Conservation (phyloP, 257 asterid genomes). For the Lycium barbarum region DNA sequence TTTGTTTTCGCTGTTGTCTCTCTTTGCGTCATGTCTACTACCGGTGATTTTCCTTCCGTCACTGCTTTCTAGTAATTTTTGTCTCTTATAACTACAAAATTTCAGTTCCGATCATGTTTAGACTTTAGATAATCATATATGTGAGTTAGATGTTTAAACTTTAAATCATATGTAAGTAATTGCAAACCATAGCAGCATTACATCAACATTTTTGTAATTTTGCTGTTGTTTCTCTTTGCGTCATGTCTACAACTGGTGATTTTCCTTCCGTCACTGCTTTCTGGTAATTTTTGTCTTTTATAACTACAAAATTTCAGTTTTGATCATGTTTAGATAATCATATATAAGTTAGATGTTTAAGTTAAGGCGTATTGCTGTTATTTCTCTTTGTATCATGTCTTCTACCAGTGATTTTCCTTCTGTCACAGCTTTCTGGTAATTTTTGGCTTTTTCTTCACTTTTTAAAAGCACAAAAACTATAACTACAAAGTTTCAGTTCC, state of each 20-base stretch:
- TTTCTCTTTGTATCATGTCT: conserved; percentile 81
- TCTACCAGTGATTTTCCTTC: conserved; percentile 92
- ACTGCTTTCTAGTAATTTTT: too few species aligned
- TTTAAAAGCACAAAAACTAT: too few species aligned
- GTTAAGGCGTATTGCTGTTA: conserved; percentile 50
- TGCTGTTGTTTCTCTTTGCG: conserved; percentile 75
- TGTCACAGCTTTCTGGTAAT: conserved; percentile 94
- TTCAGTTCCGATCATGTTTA: background rate
- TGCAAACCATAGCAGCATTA: too few species aligned
- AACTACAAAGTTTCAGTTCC: too few species aligned
- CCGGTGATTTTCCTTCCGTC: conserved; percentile 90
- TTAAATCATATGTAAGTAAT: too few species aligned
- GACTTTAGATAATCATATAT: background rate
- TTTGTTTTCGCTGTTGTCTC: conserved; percentile 73
- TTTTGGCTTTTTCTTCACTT: background rate
- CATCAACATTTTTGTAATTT: conserved; percentile 31
- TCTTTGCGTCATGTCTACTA: conserved; percentile 83
- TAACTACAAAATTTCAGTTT: too few species aligned
- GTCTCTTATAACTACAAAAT: background rate
- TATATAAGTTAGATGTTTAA: background rate
- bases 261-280: conserved; percentile 99
- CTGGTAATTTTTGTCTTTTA: conserved; percentile 54
- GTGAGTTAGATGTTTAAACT: background rate
- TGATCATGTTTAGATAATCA: too few species aligned
- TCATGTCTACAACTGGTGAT: conserved; percentile 92